These are phyloP conservation scores for Metschnikowia gruessii DNA, from an alignment of 805 yeast genomes.

Conservation along the genomic window DNA sequence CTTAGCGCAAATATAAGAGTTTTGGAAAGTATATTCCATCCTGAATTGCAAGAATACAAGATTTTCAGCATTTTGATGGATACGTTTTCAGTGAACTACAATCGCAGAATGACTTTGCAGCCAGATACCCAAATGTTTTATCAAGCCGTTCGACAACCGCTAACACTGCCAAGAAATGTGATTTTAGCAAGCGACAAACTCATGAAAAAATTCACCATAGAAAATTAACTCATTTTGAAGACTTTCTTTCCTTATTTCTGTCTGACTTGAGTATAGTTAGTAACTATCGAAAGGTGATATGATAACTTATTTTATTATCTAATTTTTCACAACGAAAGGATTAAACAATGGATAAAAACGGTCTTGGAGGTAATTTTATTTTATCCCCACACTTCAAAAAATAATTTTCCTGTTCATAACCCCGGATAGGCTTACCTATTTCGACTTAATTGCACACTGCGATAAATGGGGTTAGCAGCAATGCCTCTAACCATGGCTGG, in stretches of 20 bases:
- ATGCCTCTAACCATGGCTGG: too few relatives aligned
- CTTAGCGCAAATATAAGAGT: conserved; percentile 3
- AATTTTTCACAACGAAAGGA: too few relatives aligned
- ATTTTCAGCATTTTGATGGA: background rate
- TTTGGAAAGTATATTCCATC: conserved; percentile 5
- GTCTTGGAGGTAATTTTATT: too few relatives aligned
- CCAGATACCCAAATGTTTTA: conserved; percentile 13
- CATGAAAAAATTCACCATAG: conserved; percentile 10
- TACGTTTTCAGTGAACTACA: conserved; percentile 10
- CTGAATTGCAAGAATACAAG: background rate
- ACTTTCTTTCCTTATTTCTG: conserved; percentile 11
- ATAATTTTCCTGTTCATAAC: too few relatives aligned
- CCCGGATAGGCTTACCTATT: too few relatives aligned
- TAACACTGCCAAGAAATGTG: background rate
- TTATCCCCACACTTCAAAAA: too few relatives aligned
- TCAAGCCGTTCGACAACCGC: background rate
- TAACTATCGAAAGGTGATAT: too few relatives aligned
- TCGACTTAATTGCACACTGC: too few relatives aligned
- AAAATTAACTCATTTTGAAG: conserved; percentile 13
- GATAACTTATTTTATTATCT: too few relatives aligned
- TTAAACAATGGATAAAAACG: too few relatives aligned
- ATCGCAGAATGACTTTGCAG: conserved; percentile 13
- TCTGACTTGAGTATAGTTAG: conserved; percentile 6
- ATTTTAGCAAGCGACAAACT: background rate
- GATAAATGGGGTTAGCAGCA: too few relatives aligned